phyloP scores from a whole-genome alignment of 257 asterid genomes.

The Fraxinus pennsylvanica region DNA sequence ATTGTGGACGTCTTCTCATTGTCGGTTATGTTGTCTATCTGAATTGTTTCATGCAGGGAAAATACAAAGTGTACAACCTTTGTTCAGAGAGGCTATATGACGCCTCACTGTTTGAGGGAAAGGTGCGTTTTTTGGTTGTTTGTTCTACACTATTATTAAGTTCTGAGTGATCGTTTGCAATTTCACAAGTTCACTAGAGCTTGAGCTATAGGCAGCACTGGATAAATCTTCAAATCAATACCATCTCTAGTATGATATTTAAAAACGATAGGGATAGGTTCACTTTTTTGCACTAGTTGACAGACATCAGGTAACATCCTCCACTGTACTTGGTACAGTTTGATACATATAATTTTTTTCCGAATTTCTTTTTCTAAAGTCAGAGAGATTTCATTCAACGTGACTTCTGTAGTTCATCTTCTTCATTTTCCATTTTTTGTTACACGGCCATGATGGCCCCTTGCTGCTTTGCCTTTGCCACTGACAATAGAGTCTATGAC shows the following conservation, averaged over 20 bases:
- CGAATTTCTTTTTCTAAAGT: not conserved
- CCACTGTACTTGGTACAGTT: not conserved
- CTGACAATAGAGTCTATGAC: not conserved
- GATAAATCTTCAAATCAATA: conserved; percentile 10
- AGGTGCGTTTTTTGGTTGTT: conserved; percentile 48
- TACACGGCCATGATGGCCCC: not conserved
- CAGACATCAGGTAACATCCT: not conserved
- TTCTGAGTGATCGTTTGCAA: not conserved
- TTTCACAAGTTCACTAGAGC: conserved; percentile 12
- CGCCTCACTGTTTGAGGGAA: conserved; percentile 94
- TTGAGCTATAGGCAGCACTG: conserved; percentile 8
- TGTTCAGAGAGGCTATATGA: conserved; percentile 96
- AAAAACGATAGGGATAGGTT: not conserved
- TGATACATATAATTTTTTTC: not conserved
- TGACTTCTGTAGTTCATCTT: not conserved
- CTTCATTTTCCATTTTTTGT: not conserved
- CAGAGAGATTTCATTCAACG: not conserved
- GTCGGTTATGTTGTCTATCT: not conserved
- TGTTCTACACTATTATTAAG: not conserved
- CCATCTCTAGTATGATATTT: conserved; percentile 18
- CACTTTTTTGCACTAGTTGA: conserved; percentile 9
- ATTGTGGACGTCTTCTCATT: conserved; percentile 13
- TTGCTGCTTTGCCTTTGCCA: not conserved
- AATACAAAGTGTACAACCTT: conserved; percentile 94
- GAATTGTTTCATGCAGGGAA: conserved; percentile 58